Evolutionary conservation across 164 flowering plant species (phyloP).

Genomic region (Stephania japonica): DNA sequence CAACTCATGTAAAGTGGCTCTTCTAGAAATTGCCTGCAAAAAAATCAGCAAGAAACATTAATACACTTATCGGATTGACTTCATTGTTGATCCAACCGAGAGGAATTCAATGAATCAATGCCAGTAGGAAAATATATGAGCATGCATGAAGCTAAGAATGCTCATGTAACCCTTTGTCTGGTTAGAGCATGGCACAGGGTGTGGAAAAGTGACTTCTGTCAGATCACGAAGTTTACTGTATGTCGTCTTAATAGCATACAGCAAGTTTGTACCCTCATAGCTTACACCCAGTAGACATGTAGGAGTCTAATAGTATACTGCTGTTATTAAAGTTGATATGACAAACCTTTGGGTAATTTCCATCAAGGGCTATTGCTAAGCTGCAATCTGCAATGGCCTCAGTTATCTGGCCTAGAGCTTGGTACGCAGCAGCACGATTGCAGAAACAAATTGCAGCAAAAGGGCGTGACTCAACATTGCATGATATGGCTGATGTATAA

Average conservation of each 20-base stretch:
- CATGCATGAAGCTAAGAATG: not conserved
- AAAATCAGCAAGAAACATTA: conserved; percentile 11
- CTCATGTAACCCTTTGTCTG: not conserved
- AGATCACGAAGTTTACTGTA: not conserved
- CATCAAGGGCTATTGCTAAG: conserved; percentile 85
- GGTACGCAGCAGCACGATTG: conserved; percentile 97
- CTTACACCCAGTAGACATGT: not conserved
- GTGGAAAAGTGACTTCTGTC: not conserved
- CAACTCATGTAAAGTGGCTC: conserved; percentile 82
- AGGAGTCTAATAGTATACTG: not conserved
- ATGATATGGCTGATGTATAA: conserved; percentile 76
- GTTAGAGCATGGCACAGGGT: not conserved
- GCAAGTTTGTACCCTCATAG: not conserved
- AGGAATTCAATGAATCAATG: not conserved
- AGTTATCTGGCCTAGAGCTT: conserved; percentile 70
- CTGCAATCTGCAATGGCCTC: conserved; percentile 99
- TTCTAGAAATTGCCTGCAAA: conserved; percentile 83
- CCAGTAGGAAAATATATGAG: not conserved
- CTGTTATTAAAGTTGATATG: not conserved
- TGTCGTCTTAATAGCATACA: not conserved
- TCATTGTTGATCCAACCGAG: not conserved
- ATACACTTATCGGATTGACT: not conserved
- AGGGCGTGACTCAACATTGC: conserved; percentile 68
- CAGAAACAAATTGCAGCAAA: conserved; percentile 92
- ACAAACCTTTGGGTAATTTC: conserved; percentile 70